Base-by-base conservation (phyloP, 1,284 basidiomycete genomes). In the Tylopilus orsonianus region DNA sequence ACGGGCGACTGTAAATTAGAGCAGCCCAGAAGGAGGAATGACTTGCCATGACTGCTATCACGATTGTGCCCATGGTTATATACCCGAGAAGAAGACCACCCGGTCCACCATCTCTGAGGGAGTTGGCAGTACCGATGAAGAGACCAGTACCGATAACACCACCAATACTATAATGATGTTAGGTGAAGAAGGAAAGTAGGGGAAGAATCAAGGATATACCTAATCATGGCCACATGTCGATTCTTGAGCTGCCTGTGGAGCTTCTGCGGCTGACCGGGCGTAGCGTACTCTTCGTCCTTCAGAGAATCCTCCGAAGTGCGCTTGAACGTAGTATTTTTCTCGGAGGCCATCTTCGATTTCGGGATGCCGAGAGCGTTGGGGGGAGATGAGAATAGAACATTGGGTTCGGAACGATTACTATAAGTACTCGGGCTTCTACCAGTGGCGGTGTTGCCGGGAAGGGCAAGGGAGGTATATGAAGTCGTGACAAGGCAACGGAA, bases 91-190 rank as follows among this genome's bases (percentile, higher is more conserved):
- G 59, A 22, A 88, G 75, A 65, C 85, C 83, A 65, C 71, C 55
- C 2, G 80, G 85, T 23, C 84, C 86, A 46, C 82, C 84, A 50
- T 75, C 62, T 22, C 53, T 58, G 16, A 87, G 67, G 22, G 81
- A 69, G 40, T 49, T 75, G 3, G 79, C 83, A 9, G 84, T 87
- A 44, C 86, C 85, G 53, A 87, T 66, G 66, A 83, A 84, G 22
- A 85, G 71, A 55, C 81, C 80, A 46, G 86, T 89, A 48, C 87
- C 87, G 55, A 90, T 89, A 50, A 90, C 87, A 70, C 87, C 85
- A 44, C 80, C 80, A 42, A 82, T 83, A 71, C 74, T 75, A 18
- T 5, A 44, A 3, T 26, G 22, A 20, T 10, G 3, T 38, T n/a
- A 20, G 18, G 34, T 22, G 5, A n/a, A 26, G 8, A n/a, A 4